These are phyloP conservation scores for Boletus coccyginus DNA, from an alignment of 768 basidiomycete species.

Conservation along the genomic window DNA sequence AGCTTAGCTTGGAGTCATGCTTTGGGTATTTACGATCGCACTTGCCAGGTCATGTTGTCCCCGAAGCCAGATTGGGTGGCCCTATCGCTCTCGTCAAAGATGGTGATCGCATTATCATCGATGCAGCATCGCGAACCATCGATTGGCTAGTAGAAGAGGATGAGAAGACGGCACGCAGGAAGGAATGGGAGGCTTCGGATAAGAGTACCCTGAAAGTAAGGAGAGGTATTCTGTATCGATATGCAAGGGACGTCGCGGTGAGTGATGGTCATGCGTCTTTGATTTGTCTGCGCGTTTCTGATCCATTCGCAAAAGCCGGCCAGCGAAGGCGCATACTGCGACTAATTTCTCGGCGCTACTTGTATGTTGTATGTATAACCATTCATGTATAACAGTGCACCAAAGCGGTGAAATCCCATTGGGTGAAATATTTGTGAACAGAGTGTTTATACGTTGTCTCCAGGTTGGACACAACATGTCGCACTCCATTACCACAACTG, in stretches of 20 bases:
- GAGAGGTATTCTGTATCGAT: conserved; percentile 74
- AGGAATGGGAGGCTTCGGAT: conserved; percentile 68
- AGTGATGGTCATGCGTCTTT: conserved; percentile 34
- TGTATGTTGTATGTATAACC: conserved; percentile 1
- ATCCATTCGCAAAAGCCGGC: conserved; percentile 55
- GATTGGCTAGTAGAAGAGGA: conserved; percentile 71
- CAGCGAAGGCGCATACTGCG: conserved; percentile 78
- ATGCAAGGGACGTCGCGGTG: conserved; percentile 84
- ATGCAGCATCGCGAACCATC: conserved; percentile 61
- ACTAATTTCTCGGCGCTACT: conserved; percentile 39
- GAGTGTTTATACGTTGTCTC: too few species aligned
- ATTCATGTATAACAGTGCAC: conserved; percentile 4
- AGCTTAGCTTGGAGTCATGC: conserved; percentile 1
- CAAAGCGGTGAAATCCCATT: neutral
- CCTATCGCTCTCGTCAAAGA: conserved; percentile 87
- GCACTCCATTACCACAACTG: conserved; percentile 50
- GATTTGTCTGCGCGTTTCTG: neutral
- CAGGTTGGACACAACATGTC: conserved; percentile 17
- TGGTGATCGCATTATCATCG: conserved; percentile 76
- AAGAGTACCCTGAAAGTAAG: conserved; percentile 63
- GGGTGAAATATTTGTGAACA: neutral
- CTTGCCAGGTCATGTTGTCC: conserved; percentile 52
- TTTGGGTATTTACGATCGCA: conserved; percentile 38
- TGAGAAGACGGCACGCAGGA: conserved; percentile 57
- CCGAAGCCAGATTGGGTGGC: conserved; percentile 74